phyloP scores from a whole-genome alignment of 345 rosid species.

The Toxicodendron radicans region DNA sequence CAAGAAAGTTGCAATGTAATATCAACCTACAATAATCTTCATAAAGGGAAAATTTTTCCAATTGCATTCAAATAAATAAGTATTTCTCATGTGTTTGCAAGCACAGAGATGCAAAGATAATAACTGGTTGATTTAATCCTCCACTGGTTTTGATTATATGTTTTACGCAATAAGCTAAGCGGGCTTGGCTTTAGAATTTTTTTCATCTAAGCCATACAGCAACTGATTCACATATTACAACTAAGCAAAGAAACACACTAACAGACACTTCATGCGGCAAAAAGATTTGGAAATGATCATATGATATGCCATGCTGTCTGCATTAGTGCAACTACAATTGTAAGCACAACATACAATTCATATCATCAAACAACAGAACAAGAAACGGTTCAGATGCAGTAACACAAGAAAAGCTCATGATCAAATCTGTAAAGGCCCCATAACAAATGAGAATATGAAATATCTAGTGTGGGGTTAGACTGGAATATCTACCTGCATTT shows the following conservation, averaged over 20 bases:
- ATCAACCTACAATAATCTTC: not conserved
- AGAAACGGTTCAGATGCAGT: not conserved
- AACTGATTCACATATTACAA: not conserved
- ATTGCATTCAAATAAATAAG: not conserved
- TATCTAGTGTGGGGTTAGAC: not conserved
- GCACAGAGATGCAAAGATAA: not conserved
- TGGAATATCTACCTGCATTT: conserved; percentile 13
- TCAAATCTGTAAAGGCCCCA: not conserved
- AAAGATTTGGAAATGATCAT: conserved; percentile 1
- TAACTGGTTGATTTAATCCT: not conserved
- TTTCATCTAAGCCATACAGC: not conserved
- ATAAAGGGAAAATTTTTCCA: not conserved
- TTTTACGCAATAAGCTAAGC: not conserved
- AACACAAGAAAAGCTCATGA: not conserved
- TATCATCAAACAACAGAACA: not conserved
- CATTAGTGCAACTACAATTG: not conserved
- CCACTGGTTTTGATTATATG: not conserved
- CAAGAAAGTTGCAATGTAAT: not conserved
- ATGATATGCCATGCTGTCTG: not conserved
- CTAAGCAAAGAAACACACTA: not conserved
- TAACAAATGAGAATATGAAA: not conserved
- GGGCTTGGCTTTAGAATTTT: not conserved
- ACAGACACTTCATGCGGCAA: not conserved
- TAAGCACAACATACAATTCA: not conserved
- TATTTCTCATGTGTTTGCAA: not conserved